Conservation (phyloP, 495 filamentous ascomycete species). For the Trypethelium eluteriae region DNA sequence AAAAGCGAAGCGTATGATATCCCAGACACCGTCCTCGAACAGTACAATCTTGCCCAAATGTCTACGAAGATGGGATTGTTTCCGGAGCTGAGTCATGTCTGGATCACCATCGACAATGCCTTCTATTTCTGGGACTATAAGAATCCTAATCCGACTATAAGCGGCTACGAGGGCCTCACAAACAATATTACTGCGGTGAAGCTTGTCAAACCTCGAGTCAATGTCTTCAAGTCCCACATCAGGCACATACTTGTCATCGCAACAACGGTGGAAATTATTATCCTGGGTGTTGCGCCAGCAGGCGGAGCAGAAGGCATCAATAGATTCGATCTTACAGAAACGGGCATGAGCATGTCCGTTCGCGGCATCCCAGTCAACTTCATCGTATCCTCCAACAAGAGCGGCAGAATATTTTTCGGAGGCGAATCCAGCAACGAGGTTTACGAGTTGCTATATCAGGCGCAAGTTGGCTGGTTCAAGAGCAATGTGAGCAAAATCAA, state of each 20-base stretch:
- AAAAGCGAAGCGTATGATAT: slow-evolving; percentile 73
- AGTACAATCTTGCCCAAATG: slow-evolving; percentile 76
- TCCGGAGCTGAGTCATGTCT: slow-evolving; percentile 85
- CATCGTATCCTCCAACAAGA: slow-evolving; percentile 66
- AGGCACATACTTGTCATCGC: slow-evolving; percentile 82
- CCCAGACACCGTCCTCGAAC: slow-evolving; percentile 79
- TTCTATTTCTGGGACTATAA: slow-evolving; percentile 98
- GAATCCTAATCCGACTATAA: slow-evolving; percentile 72
- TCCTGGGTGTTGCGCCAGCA: slow-evolving; percentile 68
- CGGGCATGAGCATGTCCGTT: slow-evolving; percentile 66
- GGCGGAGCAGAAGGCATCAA: slow-evolving; percentile 54
- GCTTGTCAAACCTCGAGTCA: slow-evolving; percentile 64
- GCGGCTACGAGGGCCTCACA: slow-evolving; percentile 82
- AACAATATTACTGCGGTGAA: slow-evolving; percentile 80
- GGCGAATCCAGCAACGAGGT: slow-evolving; percentile 66
- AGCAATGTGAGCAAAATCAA: slow-evolving; percentile 73
- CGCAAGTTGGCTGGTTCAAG: slow-evolving; percentile 93
- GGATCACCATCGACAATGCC: slow-evolving; percentile 90
- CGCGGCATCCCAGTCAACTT: slow-evolving; percentile 63
- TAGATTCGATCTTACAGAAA: slow-evolving; percentile 70
- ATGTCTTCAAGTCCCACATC: slow-evolving; percentile 77
- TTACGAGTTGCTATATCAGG: slow-evolving; percentile 89
- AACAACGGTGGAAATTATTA: slow-evolving; percentile 70
- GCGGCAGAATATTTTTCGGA: slow-evolving; percentile 91
- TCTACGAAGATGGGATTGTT: slow-evolving; percentile 88